Base-by-base conservation (phyloP, 208 protist species). In the Tritrichomonas foetus region DNA sequence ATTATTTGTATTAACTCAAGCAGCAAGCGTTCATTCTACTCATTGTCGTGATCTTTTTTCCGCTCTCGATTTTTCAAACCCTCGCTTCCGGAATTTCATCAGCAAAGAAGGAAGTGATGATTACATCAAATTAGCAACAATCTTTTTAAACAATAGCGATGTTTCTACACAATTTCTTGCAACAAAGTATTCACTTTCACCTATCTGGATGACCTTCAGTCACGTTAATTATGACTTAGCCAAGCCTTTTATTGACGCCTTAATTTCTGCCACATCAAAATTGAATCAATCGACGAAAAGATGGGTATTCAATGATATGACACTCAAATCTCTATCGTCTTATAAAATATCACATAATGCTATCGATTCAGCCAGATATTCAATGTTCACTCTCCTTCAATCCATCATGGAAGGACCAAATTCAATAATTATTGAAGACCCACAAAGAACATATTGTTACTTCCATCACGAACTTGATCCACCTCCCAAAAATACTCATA, bases 351-450 rank as follows among this genome's bases (percentile, higher is more conserved):
- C 53, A 25, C 44, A 89, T 53, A 3, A 13, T 14, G n/a, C 13
- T 9, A 20, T 33, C 14, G 27, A 25, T 39, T 53, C 47, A n/a
- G 47, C 20, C 57, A 41, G 47, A n/a, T 20, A 89, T 61, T 89
- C 39, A 39, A 20, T 57, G 33, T 89, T 89, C 47, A 11, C 53
- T 33, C 47, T 89, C 1, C 78, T 89, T 39, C 27, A 89, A 89
- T 53, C 44, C 11, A 16, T 89, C 9, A 27, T 57, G 0, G 16
- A 25, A 39, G 78, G 78, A 20, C 27, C 13, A 61, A 89, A 44
- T 33, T 89, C 78, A 57, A 89, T 89, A n/a, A 44, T 61, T 16
- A 44, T 57, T 39, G 78, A 89, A 89, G 78, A 89, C 20, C 78
- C 78, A 33, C 47, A 44, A 33, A 13, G 78, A 14, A 57, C 47